Evolutionary conservation across 1,139 yeast species (phyloP), one percentile per base, ranked within the genome.

Genomic region (Arxiozyma telluris): DNA sequence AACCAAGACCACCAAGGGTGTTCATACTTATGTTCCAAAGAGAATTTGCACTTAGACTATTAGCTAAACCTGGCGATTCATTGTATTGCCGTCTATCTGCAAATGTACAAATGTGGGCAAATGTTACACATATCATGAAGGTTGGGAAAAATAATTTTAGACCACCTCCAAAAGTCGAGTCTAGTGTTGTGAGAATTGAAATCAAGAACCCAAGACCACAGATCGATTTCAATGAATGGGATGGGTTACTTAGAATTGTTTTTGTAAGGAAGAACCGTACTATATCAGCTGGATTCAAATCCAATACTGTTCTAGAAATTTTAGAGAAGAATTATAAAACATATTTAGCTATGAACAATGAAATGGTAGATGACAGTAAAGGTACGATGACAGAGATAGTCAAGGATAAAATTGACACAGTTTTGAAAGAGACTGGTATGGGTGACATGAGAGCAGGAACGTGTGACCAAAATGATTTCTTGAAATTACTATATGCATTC

Each of bases 51-150:
- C 72, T 93, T 71, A 82, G 98, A 64, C 75, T 93, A 54, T 77
- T 94, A 55, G 98, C 98, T 1, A 81, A 96, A 61, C 98, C 99
- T 0, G 98, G 98, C 30, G 98, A 93, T 62, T 72, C 89, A 1
- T 75, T 94, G 50, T 93, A 93, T 73, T 90, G 97, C 71, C 80
- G 99, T 64, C 77, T 93, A 55, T 85, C 96, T 22, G 98, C 96
- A 41, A 94, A 93, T 66, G 98, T 93, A 0, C 98, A 93, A 67
- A 91, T 93, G 98, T 93, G 98, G 98, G 96, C 98, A 23, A 88
- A 88, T 60, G 97, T 94, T 23, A 90, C 96, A 8, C 98, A 93
- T 71, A 88, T 93, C 55, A 93, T 93, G 99, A 94, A 94, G 71
- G 98, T 93, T 44, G 98, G 98, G 39, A 85, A 83, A 67, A 94